Evolutionary conservation across 257 asterid genomes (phyloP), one percentile per base, ranked within the genome.

Genomic region (Salvia miltiorrhiza): DNA sequence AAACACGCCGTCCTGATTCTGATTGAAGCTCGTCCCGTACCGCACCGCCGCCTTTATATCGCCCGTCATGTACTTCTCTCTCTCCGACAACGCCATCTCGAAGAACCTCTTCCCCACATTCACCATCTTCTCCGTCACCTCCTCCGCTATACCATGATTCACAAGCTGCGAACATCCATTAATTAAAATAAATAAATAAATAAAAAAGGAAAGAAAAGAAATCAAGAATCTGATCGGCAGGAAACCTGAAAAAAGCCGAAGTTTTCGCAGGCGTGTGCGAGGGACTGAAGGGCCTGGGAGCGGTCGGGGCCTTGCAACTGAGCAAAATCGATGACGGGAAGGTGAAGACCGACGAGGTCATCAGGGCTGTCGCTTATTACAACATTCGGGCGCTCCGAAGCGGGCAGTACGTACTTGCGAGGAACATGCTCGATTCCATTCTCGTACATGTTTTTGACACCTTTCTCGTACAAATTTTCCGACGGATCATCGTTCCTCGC

Each of bases 11-110:
- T 93, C 99, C 23, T 75, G 84, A 9, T 75, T 83, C 80, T 93
- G 97, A 69, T 93, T 93, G 77, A 87, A 93, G 76, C 99, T 93
- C 2, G 99, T 93, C 24, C 99, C 99, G 58, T 84, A 93, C 8
- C 99, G 81, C 0, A 90, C 95, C 0, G 92, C 83, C 2, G 89
- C 71, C 28, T 45, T 76, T 74, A 81, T 70, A 33, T 93, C 95
- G 0, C 85, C 47, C 5, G 92, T 77, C 99, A 93, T 93, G 57
- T 87, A 88, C 67, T 87, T 93, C 84, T 88, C 96, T 43, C 95
- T 87, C 33, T 90, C 96, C 4, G 77, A 37, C 0, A 81, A 56
- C 0, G 98, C 93, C 61, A 83, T 83, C 75, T 87, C 92, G 74
- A 93, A 93, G 43, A 93, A 93, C 24, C 76, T 72, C 45, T 60